Base-by-base conservation (phyloP, 768 basidiomycete genomes). In the Russula brevipes region DNA sequence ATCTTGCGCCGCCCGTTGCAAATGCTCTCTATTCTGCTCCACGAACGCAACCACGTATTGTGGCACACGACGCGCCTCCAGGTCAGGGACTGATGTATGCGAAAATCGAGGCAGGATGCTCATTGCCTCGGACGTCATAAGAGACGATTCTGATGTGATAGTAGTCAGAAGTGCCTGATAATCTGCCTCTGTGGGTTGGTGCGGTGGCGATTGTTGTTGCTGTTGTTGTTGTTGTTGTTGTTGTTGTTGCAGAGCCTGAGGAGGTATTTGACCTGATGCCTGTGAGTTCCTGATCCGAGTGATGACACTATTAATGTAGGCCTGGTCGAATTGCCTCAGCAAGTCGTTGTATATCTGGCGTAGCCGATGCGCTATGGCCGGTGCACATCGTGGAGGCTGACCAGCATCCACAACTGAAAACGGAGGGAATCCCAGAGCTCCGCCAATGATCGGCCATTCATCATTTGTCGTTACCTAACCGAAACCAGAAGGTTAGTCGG, bases 71-170 rank as follows among this genome's bases (percentile, higher is more conserved):
- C 51, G 63, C 3, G 58, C 63, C 54, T 64, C 63, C 17, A 64
- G 35, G 0, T 64, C 63, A 24, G 63, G 47, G 11, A 53, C 58
- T n/a, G 63, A 64, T 4, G 63, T 64, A 50, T 64, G 58, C 2
- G 63, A 59, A 12, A 64, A 64, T n/a, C 63, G 63, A 7, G 63
- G 63, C 6, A 64, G n/a, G 17, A 64, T 59, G 54, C 63, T 45
- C 63, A 64, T 64, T 35, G 35, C 42, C 1, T 60, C 41, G 12
- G 54, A 1, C 16, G 47, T n/a, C 47, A 46, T 60, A 14, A n/a
- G 2, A 54, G 63, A 4, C 12, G 58, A 12, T 24, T 60, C 59
- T n/a, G 54, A 39, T 6, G 47, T 33, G 46, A 60, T 51, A 30
- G 10, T 57, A 35, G 42, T 35, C 46, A 59, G 55, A n/a, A 64